Evolutionary conservation across 2,329 filamentous ascomycete genomes (phyloP).

Genomic region (Thelonectria olida): DNA sequence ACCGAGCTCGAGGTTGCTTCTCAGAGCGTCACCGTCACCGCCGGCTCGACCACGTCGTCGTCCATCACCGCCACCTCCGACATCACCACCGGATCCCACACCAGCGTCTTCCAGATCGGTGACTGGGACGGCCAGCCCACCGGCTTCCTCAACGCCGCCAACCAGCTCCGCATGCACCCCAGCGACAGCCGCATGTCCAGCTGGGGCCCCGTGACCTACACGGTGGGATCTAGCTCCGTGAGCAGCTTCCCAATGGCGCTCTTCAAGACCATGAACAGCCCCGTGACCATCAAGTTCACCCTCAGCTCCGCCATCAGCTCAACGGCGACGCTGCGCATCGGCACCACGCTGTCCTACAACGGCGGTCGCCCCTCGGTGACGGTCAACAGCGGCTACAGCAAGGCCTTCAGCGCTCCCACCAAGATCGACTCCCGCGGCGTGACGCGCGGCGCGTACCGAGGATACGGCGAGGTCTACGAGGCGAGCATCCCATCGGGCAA

Average conservation of each 20-base stretch:
- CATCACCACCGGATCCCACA: conserved; percentile 55
- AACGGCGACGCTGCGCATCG: conserved; percentile 69
- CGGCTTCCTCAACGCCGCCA: conserved; percentile 73
- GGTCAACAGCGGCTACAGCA: conserved; percentile 64
- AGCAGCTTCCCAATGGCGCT: conserved; percentile 72
- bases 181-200: conserved; percentile 70
- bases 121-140: conserved; percentile 71
- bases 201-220: conserved; percentile 70
- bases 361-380: conserved; percentile 65
- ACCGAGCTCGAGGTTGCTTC: conserved; percentile 65
- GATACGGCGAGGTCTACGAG: conserved; percentile 71
- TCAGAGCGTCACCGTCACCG: conserved; percentile 57
- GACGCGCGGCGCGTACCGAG: conserved; percentile 72
- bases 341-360: conserved; percentile 70
- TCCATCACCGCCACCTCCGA: conserved; percentile 60
- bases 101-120: conserved; percentile 70
- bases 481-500: conserved; percentile 67
- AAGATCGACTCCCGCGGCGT: conserved; percentile 73
- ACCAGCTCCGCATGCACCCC: conserved; percentile 75
- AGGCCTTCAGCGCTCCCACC: conserved; percentile 58
- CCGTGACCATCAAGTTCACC: conserved; percentile 68
- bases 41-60: conserved; percentile 57
- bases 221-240: conserved; percentile 62
- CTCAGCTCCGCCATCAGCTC: conserved; percentile 57
- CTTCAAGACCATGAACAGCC: conserved; percentile 68